These are phyloP conservation scores for Platismatia glauca DNA, from an alignment of 495 filamentous ascomycete species.

Conservation along the genomic window DNA sequence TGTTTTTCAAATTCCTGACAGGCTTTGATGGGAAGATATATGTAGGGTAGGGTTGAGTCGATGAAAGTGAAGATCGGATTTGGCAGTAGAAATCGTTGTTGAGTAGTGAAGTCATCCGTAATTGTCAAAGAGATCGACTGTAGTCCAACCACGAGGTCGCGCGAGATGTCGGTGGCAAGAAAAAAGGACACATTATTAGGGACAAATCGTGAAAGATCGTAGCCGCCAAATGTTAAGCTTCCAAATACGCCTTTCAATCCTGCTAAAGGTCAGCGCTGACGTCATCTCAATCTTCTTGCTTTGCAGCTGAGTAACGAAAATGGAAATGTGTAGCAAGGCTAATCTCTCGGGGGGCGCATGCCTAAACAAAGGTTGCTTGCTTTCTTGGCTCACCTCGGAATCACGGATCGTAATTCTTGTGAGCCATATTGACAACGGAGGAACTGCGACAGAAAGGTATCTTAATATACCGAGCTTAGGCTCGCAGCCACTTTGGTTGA, in stretches of 20 bases:
- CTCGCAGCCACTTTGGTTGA: not conserved
- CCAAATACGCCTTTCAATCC: constrained; percentile 38
- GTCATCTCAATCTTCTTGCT: not conserved
- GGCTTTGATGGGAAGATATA: constrained; percentile 45
- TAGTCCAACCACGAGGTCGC: constrained; percentile 44
- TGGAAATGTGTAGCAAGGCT: not conserved
- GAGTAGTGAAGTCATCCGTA: constrained; percentile 12
- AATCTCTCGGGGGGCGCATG: not conserved
- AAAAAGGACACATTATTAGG: constrained; percentile 41
- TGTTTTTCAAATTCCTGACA: constrained; percentile 45
- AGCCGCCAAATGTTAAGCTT: constrained; percentile 49
- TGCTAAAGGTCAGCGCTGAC: constrained; percentile 22
- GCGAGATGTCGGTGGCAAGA: constrained; percentile 40
- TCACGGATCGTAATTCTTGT: not conserved
- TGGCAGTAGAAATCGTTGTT: constrained; percentile 11
- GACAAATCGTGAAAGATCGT: constrained; percentile 42
- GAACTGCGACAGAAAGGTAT: not conserved
- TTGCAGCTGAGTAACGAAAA: not conserved
- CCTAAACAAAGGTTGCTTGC: not conserved
- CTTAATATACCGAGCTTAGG: not conserved
- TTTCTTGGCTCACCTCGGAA: not conserved
- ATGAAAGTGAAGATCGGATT: constrained; percentile 34
- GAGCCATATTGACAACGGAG: not conserved
- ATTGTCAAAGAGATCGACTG: constrained; percentile 35
- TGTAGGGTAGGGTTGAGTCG: constrained; percentile 45